Percentiles rank a stretch among this genome's conserved stretches.
These are phyloP conservation scores for Aspergillus intermedius DNA, from an alignment of 2,329 filamentous ascomycete species.

Conservation along the genomic window DNA sequence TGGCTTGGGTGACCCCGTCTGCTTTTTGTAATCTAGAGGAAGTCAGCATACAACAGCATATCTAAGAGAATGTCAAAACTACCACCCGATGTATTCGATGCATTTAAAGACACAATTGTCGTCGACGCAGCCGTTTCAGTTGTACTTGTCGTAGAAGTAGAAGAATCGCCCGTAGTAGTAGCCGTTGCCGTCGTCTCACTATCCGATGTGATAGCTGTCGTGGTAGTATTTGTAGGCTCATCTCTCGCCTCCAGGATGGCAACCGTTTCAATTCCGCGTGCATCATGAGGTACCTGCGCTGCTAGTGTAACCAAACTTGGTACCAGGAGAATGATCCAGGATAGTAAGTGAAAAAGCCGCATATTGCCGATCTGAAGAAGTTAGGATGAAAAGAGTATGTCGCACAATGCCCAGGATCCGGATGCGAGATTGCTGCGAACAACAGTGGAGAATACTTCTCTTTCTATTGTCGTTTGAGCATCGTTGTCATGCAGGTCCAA, in stretches of 20 bases:
- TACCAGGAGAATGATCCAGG: slow-evolving; percentile 9
- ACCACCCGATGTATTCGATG: slow-evolving; percentile 11
- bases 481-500: neutral
- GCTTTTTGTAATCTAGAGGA: neutral
- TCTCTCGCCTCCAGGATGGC: slow-evolving; percentile 4
- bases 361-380: slow-evolving; percentile 4
- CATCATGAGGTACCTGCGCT: slow-evolving; percentile 6
- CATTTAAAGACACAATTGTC: slow-evolving; percentile 20
- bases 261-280: slow-evolving; percentile 3
- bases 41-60: neutral
- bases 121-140: slow-evolving; percentile 12
- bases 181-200: slow-evolving; percentile 5
- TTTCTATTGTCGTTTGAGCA: neutral
- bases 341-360: slow-evolving; percentile 8
- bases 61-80: slow-evolving; percentile 1
- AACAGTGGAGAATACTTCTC: neutral
- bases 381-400: neutral
- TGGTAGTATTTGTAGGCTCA: slow-evolving; percentile 7
- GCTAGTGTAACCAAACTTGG: slow-evolving; percentile 9
- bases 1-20: slow-evolving; percentile 17
- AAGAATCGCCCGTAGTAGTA: slow-evolving; percentile 4
- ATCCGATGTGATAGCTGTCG: slow-evolving; percentile 7
- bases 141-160: slow-evolving; percentile 6
- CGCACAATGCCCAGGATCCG: neutral
- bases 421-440: neutral